Percentiles rank a stretch among this genome's conserved stretches.
Conservation (phyloP, 176 grass and related monocot genomes). For the Juncus effusus region DNA sequence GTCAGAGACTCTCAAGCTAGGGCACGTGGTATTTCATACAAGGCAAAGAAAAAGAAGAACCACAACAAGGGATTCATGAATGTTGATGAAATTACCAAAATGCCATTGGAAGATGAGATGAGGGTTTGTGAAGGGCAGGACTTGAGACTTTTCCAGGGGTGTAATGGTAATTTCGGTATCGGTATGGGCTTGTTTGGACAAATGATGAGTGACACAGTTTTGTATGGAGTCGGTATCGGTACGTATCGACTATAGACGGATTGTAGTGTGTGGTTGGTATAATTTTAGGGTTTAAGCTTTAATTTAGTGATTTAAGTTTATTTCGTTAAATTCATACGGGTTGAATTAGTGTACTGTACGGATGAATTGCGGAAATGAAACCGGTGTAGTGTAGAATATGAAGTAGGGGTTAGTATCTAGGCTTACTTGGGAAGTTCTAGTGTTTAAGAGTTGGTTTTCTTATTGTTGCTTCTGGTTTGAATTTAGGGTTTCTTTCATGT, state of each 20-base stretch:
- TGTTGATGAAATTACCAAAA: background rate
- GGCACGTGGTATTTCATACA: conserved; percentile 61
- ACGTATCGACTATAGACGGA: conserved; percentile 13
- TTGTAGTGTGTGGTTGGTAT: background rate
- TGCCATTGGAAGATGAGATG: conserved; percentile 11
- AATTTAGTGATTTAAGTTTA: background rate
- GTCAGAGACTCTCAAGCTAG: conserved; percentile 51
- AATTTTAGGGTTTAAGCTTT: conserved; percentile 4
- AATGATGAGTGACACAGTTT: conserved; percentile 18
- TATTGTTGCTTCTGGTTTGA: too few relatives aligned
- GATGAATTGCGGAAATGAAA: too few relatives aligned
- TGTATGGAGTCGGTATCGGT: conserved; percentile 23
- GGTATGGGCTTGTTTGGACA: conserved; percentile 30
- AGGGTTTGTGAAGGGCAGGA: conserved; percentile 40
- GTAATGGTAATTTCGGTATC: conserved; percentile 12
- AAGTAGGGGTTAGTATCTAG: background rate
- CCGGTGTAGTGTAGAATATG: background rate
- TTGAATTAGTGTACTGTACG: background rate
- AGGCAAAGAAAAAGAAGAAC: conserved; percentile 42
- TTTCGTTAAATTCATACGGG: background rate
- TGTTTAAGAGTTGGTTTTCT: too few relatives aligned
- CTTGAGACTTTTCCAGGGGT: conserved; percentile 3
- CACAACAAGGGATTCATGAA: conserved; percentile 8
- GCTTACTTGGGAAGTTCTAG: too few relatives aligned
- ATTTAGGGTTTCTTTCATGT: too few relatives aligned